Base-by-base conservation (phyloP, 345 rosid genomes). In the Erodium maritimum region DNA sequence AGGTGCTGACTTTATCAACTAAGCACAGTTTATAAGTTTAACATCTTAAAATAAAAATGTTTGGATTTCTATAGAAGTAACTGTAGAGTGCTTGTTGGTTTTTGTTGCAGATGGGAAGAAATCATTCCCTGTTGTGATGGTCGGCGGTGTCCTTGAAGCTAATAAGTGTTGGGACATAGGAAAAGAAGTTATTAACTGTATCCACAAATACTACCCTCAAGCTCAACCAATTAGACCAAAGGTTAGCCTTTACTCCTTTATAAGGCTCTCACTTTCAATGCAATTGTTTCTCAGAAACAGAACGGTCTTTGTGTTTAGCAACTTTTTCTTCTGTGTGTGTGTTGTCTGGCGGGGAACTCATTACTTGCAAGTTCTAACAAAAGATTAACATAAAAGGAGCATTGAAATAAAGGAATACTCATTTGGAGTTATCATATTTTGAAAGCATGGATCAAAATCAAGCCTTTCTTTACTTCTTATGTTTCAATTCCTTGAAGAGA, bases 131-230 rank as follows among this genome's bases (percentile, higher is more conserved):
- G 82, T 85, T 33, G 86, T 85, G 60, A 80, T 85, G 91, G 91
- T 85, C 63, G 91, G 91, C 8, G 91, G 91, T 29, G 86, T 85
- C 60, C 91, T 85, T 46, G 81, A 77, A 73, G 88, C 80, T 18
- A 82, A 80, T 55, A 74, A 59, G 69, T 80, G 78, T 48, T 82
- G 93, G 88, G 88, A 85, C 61, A 80, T 85, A 57, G 84, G 86
- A 63, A 76, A 73, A 63, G 93, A 85, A 69, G 88, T 82, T 51
- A 62, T 82, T 21, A 65, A 74, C 33, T 79, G 68, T 67, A 80
- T 85, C 60, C 68, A 71, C 33, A 77, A 70, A 61, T 77, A 75
- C 61, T 85, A 64, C 60, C 76, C 81, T 3, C 76, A 83, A n/a
- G 78, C 70, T 66, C 62, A 55, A 45, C 73, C 81, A 3, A 66